phyloP scores from a whole-genome alignment of 2,329 filamentous ascomycete genomes.

The Corynespora cassiicola region DNA sequence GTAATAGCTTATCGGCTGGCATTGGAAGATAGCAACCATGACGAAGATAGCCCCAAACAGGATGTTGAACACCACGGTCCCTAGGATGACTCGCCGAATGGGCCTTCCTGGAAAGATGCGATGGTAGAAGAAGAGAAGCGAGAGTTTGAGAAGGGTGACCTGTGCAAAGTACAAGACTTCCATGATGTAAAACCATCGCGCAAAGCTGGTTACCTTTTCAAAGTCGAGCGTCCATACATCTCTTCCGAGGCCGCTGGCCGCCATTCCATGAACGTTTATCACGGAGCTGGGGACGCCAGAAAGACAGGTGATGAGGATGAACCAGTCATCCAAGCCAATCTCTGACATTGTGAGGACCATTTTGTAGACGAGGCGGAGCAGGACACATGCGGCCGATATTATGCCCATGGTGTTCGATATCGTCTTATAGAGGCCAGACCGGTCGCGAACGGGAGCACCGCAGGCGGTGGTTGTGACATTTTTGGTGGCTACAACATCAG shows the following conservation, averaged over 20 bases:
- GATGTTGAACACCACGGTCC: constrained; percentile 31
- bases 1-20: constrained; percentile 41
- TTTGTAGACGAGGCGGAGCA: constrained; percentile 46
- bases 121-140: constrained; percentile 38
- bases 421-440: constrained; percentile 38
- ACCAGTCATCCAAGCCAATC: constrained; percentile 49
- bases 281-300: constrained; percentile 31
- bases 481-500: constrained; percentile 41
- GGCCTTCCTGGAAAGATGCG: constrained; percentile 36
- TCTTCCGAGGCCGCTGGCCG: constrained; percentile 52
- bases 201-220: constrained; percentile 53
- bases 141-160: constrained; percentile 34
- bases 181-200: constrained; percentile 43
- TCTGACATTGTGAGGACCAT: constrained; percentile 37
- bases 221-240: constrained; percentile 60
- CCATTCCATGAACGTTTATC: constrained; percentile 29
- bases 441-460: constrained; percentile 46
- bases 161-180: constrained; percentile 43
- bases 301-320: constrained; percentile 30
- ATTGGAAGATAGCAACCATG: constrained; percentile 40
- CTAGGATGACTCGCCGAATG: constrained; percentile 28
- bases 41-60: constrained; percentile 30
- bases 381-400: constrained; percentile 42
- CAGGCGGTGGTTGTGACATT: constrained; percentile 51
- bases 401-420: constrained; percentile 42